These are phyloP conservation scores for Phytopythium vexans DNA, from an alignment of 352 stramenopile species.

Conservation along the genomic window DNA sequence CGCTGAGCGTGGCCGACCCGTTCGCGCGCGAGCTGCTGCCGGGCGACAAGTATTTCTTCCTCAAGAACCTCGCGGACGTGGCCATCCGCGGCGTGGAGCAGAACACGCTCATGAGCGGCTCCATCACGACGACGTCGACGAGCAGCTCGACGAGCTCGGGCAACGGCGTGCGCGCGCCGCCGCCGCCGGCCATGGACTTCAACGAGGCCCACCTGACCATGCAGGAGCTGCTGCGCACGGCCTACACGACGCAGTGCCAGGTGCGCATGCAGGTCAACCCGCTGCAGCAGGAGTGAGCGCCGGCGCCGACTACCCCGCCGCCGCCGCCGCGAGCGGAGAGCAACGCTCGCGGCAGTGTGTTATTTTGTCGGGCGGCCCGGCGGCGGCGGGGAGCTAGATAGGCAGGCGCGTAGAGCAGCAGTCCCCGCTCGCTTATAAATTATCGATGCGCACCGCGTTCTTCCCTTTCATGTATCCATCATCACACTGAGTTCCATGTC, in stretches of 20 bases:
- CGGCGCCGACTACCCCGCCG: too few species aligned
- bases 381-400: too few species aligned
- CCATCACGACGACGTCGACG: conserved; percentile 6
- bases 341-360: too few species aligned
- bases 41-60: conserved; percentile 79
- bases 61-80: conserved; percentile 80
- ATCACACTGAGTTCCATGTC: too few species aligned
- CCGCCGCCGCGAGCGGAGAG: too few species aligned
- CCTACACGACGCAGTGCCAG: conserved; percentile 80
- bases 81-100: conserved; percentile 75
- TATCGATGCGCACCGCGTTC: too few species aligned
- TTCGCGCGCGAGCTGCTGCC: conserved; percentile 72
- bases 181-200: conserved; percentile 58
- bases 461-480: too few species aligned
- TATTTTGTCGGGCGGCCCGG: too few species aligned
- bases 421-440: too few species aligned
- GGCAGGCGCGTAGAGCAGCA: too few species aligned
- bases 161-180: conserved; percentile 28
- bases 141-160: conserved; percentile 15
- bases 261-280: conserved; percentile 80
- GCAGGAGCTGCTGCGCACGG: conserved; percentile 80
- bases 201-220: conserved; percentile 68
- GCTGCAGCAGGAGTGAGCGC: conserved; percentile 21
- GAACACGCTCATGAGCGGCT: conserved; percentile 57
- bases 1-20: conserved; percentile 73